These are phyloP conservation scores for Echium plantagineum DNA, from an alignment of 257 asterid genomes.

Conservation along the genomic window DNA sequence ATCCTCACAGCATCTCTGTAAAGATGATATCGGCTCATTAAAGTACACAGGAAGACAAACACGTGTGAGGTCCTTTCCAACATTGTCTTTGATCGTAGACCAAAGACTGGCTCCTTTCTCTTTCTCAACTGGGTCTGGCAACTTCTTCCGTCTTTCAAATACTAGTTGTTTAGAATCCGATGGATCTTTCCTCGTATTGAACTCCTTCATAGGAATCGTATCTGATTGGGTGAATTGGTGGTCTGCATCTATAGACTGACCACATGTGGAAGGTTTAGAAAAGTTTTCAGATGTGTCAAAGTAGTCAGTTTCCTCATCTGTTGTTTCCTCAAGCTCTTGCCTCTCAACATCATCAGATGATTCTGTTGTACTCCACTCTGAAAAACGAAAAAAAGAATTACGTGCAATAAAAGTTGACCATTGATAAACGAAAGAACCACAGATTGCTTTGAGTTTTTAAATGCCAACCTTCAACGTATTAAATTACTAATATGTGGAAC, in stretches of 20 bases:
- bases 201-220: slow-evolving; percentile 13
- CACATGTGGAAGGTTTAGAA: slow-evolving; percentile 28
- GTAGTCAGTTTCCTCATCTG: slow-evolving; percentile 69
- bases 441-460: background rate
- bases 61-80: slow-evolving; percentile 82
- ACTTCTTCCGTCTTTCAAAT: slow-evolving; percentile 58
- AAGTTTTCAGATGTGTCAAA: slow-evolving; percentile 64
- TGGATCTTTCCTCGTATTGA: slow-evolving; percentile 12
- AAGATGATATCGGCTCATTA: slow-evolving; percentile 82
- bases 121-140: slow-evolving; percentile 90
- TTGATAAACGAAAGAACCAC: background rate
- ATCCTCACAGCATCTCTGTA: slow-evolving; percentile 87
- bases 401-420: background rate
- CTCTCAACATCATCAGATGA: slow-evolving; percentile 90
- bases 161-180: slow-evolving; percentile 20
- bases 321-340: slow-evolving; percentile 79
- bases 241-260: slow-evolving; percentile 26
- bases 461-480: background rate
- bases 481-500: background rate
- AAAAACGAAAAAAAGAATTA: slow-evolving; percentile 8
- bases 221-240: slow-evolving; percentile 15
- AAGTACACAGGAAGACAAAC: slow-evolving; percentile 93
- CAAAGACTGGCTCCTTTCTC: slow-evolving; percentile 88
- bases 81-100: slow-evolving; percentile 95
- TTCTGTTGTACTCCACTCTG: slow-evolving; percentile 97